Evolutionary conservation across 164 flowering plant species (phyloP).

Genomic region (Aristolochia fimbriata): DNA sequence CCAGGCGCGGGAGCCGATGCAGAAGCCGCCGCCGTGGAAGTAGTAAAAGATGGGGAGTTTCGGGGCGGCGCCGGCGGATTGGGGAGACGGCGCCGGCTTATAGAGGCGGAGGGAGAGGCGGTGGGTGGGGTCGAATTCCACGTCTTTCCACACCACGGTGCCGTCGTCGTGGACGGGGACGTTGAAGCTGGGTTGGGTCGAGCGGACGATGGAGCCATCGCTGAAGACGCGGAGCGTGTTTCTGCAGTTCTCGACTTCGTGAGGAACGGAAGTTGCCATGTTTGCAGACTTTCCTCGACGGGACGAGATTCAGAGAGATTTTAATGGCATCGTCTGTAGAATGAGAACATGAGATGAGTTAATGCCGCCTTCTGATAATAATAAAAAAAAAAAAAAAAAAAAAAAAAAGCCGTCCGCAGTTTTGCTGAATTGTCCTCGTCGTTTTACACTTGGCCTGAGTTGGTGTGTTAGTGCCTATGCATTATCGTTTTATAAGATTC

Average conservation of each 20-base stretch:
- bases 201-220: slow-evolving; percentile 62
- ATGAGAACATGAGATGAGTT: too few relatives aligned
- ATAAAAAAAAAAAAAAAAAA: too few relatives aligned
- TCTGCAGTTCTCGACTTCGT: slow-evolving; percentile 55
- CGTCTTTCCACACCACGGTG: slow-evolving; percentile 60
- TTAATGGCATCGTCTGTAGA: too few relatives aligned
- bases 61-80: slow-evolving; percentile 11
- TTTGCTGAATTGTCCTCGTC: too few relatives aligned
- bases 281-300: background rate
- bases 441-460: too few relatives aligned
- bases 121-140: slow-evolving; percentile 29
- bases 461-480: too few relatives aligned
- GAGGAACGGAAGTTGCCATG: slow-evolving; percentile 8
- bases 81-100: slow-evolving; percentile 32
- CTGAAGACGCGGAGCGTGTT: slow-evolving; percentile 58
- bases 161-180: slow-evolving; percentile 59
- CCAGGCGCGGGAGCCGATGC: slow-evolving; percentile 73
- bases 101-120: slow-evolving; percentile 58
- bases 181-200: slow-evolving; percentile 38
- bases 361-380: too few relatives aligned
- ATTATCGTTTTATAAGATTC: too few relatives aligned
- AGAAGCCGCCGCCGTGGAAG: slow-evolving; percentile 84
- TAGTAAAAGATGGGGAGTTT: slow-evolving; percentile 59
- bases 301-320: too few relatives aligned
- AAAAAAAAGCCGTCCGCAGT: too few relatives aligned